Percentiles rank a stretch among this genome's conserved stretches.
Evolutionary conservation across 106 monocot species (phyloP).

Genomic region (Vanilla planifolia): DNA sequence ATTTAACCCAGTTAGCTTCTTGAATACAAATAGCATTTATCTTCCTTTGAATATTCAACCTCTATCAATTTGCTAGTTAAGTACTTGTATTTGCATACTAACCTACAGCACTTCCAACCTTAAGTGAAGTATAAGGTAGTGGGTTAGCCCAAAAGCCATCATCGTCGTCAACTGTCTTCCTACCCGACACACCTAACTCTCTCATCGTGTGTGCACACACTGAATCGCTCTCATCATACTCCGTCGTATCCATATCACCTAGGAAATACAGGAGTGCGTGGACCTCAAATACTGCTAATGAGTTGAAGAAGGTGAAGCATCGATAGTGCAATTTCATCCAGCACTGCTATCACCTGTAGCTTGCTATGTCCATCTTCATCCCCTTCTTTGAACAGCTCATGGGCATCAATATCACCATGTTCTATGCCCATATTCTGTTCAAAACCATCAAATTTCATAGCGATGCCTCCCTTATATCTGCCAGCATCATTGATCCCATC

Average conservation of each 20-base stretch:
- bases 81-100: too few relatives aligned
- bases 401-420: conserved; percentile 69
- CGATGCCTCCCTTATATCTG: conserved; percentile 51
- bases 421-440: conserved; percentile 61
- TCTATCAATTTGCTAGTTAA: too few relatives aligned
- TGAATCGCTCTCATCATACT: conserved; percentile 15
- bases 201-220: conserved; percentile 12
- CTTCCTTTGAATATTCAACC: too few relatives aligned
- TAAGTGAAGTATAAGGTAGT: not conserved
- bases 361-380: conserved; percentile 44
- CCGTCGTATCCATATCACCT: conserved; percentile 10
- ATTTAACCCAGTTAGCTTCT: too few relatives aligned
- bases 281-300: conserved; percentile 18
- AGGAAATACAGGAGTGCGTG: conserved; percentile 14
- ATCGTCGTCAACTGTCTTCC: conserved; percentile 12
- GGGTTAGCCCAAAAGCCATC: conserved; percentile 10
- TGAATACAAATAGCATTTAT: too few relatives aligned
- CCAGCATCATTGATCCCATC: conserved; percentile 45
- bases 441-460: conserved; percentile 44
- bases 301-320: conserved; percentile 23
- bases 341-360: conserved; percentile 35
- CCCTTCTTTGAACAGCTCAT: conserved; percentile 67
- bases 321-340: conserved; percentile 45
- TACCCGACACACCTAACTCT: conserved; percentile 17
- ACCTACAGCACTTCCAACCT: conserved; percentile 12